Base-by-base conservation (phyloP, 1,284 basidiomycete genomes). In the Heterobasidion annosum region DNA sequence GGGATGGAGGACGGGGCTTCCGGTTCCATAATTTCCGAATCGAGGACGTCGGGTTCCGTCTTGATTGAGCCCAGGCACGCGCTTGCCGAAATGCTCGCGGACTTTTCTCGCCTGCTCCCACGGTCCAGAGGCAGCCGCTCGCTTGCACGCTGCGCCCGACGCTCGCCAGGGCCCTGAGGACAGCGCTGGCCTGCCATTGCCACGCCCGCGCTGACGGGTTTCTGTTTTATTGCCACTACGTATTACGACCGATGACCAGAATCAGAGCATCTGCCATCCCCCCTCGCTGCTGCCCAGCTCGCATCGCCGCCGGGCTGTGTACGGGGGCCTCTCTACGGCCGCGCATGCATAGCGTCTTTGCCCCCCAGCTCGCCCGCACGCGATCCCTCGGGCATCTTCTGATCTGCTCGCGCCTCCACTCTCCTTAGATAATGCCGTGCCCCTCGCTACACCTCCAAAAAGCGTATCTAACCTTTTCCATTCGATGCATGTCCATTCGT, bases 61-160 rank as follows among this genome's bases (percentile, higher is more conserved):
- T 59, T 60, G 55, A 60, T 60, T 59, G 59, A 60, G 50, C 60
- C 58, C 59, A 59, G 59, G 59, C 54, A 60, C 59, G 32, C 40
- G 50, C 37, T 40, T 10, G 37, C 12, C 37, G n/a, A 40, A 12
- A 35, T 34, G 48, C 48, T 58, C 57, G 53, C 58, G 57, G 57
- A 59, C 58, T 54, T 55, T 33, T 16, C 8, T 52, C 50, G 51
- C 57, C 34, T 33, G 25, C 33, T 16, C 34, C 48, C 19, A 33
- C 15, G 32, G 25, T 33, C 15, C 48, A 32, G n/a, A 35, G 25
- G 25, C 25, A 25, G 25, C 25, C 25, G 25, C 25, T 25, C 25
- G 25, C 25, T 25, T 25, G 25, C 25, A 25, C 6, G n/a, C 46
- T 19, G 13, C 8, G 19, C n/a, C 40, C 16, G 40, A 43, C 13